Base-by-base conservation (phyloP, 1,284 basidiomycete species). In the Leccinum fallax region DNA sequence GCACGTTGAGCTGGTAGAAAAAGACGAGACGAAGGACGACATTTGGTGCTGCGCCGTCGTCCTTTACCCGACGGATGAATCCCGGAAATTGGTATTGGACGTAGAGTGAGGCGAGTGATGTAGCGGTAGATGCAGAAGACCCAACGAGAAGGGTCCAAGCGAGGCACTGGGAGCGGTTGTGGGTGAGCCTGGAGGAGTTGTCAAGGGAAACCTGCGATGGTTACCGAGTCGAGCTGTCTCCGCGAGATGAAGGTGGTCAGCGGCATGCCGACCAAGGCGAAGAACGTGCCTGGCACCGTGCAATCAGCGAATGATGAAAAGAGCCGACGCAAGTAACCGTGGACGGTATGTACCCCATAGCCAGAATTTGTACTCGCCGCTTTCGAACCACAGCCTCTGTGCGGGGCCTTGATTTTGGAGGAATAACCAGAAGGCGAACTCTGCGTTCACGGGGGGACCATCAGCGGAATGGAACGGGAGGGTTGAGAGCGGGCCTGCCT, bases 341-440 rank as follows among this genome's bases (percentile, higher is more conserved):
- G 26, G 16, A 16, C 15, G 16, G 19, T 21, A 26, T 26, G 46
- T 71, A 89, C 89, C 79, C 66, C 83, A 63, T 64, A 83, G 78
- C 89, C 89, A 82, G 65, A 83, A 69, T 61, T 81, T 75, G 77
- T 88, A 85, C 69, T 92, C 79, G 84, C 86, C 78, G 74, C 88
- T 78, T 56, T 86, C 72, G 73, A 92, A 92, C 90, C 90, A 92
- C 40, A 84, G 79, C 3, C 85, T 82, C 66, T 86, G 85, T 38
- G 79, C 75, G 0, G 87, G 86, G 2, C 86, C 86, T 75, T 91
- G 89, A 63, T 89, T 83, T 38, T 90, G 79, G 11, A 92, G 80
- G 71, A 91, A 92, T 34, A 92, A 68, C 89, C 90, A 92, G 67
- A 92, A 92, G 0, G 85, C 80, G 15, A 92, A 79, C 70, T 92